Evolutionary conservation across 1,284 basidiomycete species (phyloP), one percentile per base, ranked within the genome.

Genomic region (Fistulinella staudtii): DNA sequence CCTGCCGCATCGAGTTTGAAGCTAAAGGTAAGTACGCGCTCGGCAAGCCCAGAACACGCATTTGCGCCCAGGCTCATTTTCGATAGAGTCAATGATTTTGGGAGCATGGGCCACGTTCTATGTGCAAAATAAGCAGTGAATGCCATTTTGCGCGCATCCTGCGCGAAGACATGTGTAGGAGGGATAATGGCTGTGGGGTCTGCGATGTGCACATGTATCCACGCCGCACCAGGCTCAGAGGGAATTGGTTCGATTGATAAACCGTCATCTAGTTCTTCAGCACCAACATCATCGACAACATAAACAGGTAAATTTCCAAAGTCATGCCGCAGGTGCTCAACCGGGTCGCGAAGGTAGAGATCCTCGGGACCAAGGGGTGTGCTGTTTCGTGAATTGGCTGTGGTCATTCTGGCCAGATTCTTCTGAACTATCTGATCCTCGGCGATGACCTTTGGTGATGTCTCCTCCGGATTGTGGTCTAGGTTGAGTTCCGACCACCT

Each of bases 201-300:
- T 8, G 96, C 95, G 43, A 99, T 76, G 61, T 99, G 95, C 15
- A 89, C 73, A 57, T 98, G 95, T 13, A 96, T 59, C 96, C 96
- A 99, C 41, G 71, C 57, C 46, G 70, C 70, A 14, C 73, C 77
- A 3, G 80, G 78, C 38, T 85, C 78, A 2, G 68, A 68, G 8
- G 73, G 66, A 17, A 82, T 71, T 2, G 67, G 54, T 52, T 94
- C 89, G 37, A 98, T 61, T 0, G 93, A 95, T 27, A 99, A 61
- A 1, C 93, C 96, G 63, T 99, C 96, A 58, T 99, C 96, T 22
- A 99, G 76, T 64, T 99, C 96, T 54, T 86, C 70, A 0, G 96
- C 94, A 5, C 58, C 63, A 0, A 73, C 60, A 53, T 93, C 90
- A 61, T 99, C 96, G 44, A 99, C 86, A 15, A 97, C 88, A 64